These are phyloP conservation scores for Conticribra weissflogii DNA, from an alignment of 108 stramenopile genomes.

Conservation along the genomic window DNA sequence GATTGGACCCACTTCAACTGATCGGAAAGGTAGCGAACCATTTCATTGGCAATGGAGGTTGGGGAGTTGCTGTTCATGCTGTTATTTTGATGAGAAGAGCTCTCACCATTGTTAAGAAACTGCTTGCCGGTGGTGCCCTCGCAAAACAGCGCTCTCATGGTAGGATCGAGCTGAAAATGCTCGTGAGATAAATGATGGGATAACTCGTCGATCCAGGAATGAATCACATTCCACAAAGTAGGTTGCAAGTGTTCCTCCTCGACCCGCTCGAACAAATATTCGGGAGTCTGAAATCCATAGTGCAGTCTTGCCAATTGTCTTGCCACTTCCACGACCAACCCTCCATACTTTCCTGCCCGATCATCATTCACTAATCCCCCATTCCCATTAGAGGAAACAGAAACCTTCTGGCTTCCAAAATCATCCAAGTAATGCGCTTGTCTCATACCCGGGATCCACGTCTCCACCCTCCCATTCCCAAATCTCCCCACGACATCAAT, in stretches of 20 bases:
- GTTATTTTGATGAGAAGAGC: too few species aligned
- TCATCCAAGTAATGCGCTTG: slow-evolving; percentile 18
- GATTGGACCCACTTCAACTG: slow-evolving; percentile 61
- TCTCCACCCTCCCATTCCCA: slow-evolving; percentile 86
- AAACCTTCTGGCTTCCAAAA: too few species aligned
- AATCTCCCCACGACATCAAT: slow-evolving; percentile 67
- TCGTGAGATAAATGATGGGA: slow-evolving; percentile 2
- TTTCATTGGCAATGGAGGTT: not conserved
- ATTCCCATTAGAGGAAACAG: too few species aligned
- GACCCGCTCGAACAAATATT: slow-evolving; percentile 5
- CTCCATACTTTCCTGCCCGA: not conserved
- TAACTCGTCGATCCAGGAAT: slow-evolving; percentile 61
- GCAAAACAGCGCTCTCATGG: slow-evolving; percentile 13
- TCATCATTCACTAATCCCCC: slow-evolving; percentile 2
- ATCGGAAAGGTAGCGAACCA: slow-evolving; percentile 26
- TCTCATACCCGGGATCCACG: slow-evolving; percentile 49
- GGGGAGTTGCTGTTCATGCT: slow-evolving; percentile 6
- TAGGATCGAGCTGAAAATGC: slow-evolving; percentile 2
- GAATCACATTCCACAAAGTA: slow-evolving; percentile 50
- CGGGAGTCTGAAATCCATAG: slow-evolving; percentile 50
- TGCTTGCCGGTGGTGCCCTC: slow-evolving; percentile 8
- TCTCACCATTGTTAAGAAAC: too few species aligned
- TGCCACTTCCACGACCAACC: slow-evolving; percentile 56
- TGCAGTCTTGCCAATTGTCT: slow-evolving; percentile 67
- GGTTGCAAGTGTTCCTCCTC: slow-evolving; percentile 23